Conservation (phyloP, 192 early-diverging fungal genomes). For the Coemansia sp. region DNA sequence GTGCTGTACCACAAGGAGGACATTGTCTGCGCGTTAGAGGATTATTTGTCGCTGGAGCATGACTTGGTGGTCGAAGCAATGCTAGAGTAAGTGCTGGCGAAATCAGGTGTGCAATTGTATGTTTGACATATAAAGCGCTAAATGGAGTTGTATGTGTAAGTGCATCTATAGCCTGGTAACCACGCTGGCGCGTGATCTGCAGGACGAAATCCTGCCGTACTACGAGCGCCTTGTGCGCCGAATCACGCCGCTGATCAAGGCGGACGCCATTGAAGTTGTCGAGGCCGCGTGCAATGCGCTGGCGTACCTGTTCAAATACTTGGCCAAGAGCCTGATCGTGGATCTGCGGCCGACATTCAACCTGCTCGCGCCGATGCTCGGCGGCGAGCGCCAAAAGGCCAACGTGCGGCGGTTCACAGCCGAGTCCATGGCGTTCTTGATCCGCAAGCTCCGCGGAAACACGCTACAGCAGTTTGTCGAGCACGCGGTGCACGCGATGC, state of each 20-base stretch:
- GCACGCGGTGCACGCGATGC: constrained; percentile 58
- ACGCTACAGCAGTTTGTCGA: constrained; percentile 60
- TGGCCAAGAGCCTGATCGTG: constrained; percentile 63
- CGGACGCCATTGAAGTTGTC: constrained; percentile 67
- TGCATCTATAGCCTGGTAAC: constrained; percentile 59
- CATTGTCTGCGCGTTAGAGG: constrained; percentile 66
- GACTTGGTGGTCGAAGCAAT: constrained; percentile 76
- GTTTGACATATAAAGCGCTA: not conserved
- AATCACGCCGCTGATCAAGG: constrained; percentile 67
- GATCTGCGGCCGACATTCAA: constrained; percentile 76
- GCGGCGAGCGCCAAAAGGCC: constrained; percentile 63
- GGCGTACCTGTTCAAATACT: constrained; percentile 89
- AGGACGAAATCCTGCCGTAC: constrained; percentile 83
- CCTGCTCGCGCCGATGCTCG: constrained; percentile 73
- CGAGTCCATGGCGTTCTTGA: constrained; percentile 87
- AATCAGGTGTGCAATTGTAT: not conserved
- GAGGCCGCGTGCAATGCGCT: constrained; percentile 86
- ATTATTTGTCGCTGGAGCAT: constrained; percentile 61
- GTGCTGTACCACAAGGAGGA: constrained; percentile 87
- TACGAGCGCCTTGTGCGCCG: constrained; percentile 64
- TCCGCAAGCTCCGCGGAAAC: constrained; percentile 71
- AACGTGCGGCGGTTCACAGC: constrained; percentile 87
- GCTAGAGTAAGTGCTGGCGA: constrained; percentile 65
- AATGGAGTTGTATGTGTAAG: not conserved
- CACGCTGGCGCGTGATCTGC: constrained; percentile 87